Evolutionary conservation across 495 filamentous ascomycete genomes (phyloP), one percentile per base, ranked within the genome.

Genomic region (Penicillium fimorum): DNA sequence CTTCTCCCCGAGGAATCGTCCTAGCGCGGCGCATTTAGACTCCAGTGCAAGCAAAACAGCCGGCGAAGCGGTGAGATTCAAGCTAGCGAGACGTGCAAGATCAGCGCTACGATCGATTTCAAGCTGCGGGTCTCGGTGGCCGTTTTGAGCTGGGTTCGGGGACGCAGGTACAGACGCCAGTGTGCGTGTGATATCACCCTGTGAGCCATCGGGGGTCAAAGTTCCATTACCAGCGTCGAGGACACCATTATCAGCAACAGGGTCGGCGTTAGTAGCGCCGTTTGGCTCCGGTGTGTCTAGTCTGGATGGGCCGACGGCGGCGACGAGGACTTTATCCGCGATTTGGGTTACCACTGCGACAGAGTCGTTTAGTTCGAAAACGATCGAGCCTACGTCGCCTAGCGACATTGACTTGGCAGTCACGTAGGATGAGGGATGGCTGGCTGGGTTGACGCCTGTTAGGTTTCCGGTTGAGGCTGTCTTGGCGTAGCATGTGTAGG

Each of bases 331-430:
- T 53, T 76, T 77, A 55, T 79, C 74, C 9, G 73, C 76, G 43
- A 79, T 70, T 6, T 63, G 67, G 27, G 76, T 79, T n/a, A 79
- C 74, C 10, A 79, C 70, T 7, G 76, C 74, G 27, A 77, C 76
- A 4, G 69, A 69, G 47, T 74, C 73, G 40, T 77, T 73, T 9
- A 77, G 74, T 47, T 79, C 76, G 33, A 79, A 79, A 42, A 79
- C 76, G 43, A 79, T 79, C 4, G 76, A 79, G 35, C 76, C 76
- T 22, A 79, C 76, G 50, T 79, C 73, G n/a, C 76, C 76, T n/a
- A 79, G 60, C 9, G 76, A 76, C 55, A 75, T 65, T 11, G 76
- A 79, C n/a, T 74, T 71, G 12, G 76, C 72, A 12, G 76, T 79
- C 45, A 79, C 70, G 57, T 76, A 79, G 38, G 76, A 79, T 1